Conservation (phyloP, 352 stramenopile species). For the Pythium vanterpoolii region DNA sequence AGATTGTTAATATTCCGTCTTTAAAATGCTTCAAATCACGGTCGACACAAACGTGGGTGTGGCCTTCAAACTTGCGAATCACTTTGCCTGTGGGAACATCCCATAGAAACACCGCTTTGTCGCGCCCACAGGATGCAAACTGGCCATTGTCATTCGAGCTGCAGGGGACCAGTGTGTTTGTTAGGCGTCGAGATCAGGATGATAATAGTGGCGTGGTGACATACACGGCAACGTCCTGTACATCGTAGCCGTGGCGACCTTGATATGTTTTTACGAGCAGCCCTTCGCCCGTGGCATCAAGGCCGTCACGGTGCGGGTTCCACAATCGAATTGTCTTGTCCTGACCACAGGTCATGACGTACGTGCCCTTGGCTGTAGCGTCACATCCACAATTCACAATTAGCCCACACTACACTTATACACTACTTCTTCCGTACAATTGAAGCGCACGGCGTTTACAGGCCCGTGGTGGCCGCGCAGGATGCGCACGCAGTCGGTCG, state of each 20-base stretch:
- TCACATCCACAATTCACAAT: not conserved
- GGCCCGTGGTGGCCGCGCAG: constrained; percentile 65
- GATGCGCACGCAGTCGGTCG: constrained; percentile 36
- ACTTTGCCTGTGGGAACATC: constrained; percentile 82
- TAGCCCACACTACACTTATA: not conserved
- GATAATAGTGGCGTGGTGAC: not conserved
- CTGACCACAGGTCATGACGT: constrained; percentile 88
- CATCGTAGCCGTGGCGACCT: constrained; percentile 84
- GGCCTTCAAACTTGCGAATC: constrained; percentile 88
- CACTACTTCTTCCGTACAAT: constrained; percentile 32
- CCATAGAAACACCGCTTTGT: constrained; percentile 88
- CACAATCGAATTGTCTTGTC: constrained; percentile 85
- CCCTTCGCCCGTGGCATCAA: constrained; percentile 52
- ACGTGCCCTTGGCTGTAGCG: constrained; percentile 73
- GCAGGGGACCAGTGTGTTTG: not conserved
- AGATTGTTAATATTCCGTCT: no score
- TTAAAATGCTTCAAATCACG: no score
- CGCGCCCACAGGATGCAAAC: constrained; percentile 84
- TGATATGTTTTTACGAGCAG: constrained; percentile 86
- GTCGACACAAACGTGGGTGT: constrained; percentile 43
- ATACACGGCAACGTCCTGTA: constrained; percentile 88
- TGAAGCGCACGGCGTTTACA: constrained; percentile 80
- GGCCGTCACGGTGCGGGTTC: constrained; percentile 80
- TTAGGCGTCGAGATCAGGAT: not conserved
- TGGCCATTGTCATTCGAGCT: constrained; percentile 82